Evolutionary conservation across 2,329 filamentous ascomycete genomes (phyloP), one percentile per base, ranked within the genome.

Genomic region (Xylariales sp.): DNA sequence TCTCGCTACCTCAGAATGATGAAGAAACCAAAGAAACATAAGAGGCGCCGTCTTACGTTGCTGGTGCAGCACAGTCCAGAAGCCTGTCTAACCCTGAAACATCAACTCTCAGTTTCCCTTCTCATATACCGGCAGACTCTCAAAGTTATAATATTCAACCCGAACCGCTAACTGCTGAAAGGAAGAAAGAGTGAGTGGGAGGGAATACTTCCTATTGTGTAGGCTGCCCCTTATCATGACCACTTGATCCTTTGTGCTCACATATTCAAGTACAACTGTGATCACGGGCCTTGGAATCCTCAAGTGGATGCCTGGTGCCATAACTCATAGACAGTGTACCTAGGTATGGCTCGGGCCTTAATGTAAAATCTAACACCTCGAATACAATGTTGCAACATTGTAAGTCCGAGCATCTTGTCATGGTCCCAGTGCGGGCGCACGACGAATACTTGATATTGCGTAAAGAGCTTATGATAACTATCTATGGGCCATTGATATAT

Each of bases 1-100:
- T 60, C n/a, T 45, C 49, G 4, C 59, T 60, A 6, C 59, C 60
- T 12, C 58, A 7, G 7, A 60, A 6, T 41, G 3, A 54, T 8
- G 55, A 60, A 18, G 62, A 34, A 12, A 18, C 5, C 1, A 14
- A 23, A 39, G 60, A 62, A 41, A 56, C 16, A 5, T 10, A 45
- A 62, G 36, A 45, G 14, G 30, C 4, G 12, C 12, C 14, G 30
- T 16, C 55, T 14, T 16, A 48, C 10, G 1, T 46, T 34, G 6
- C 32, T 5, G 16, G 3, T 10, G 4, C 10, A 8, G 6, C 41
- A 16, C 43, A 48, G 6, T 1, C 43, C 6, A 10, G 34, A 36
- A 3, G 54, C 14, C 23, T n/a, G 12, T 4, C 10, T 41, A 41
- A 4, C 12, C 3, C 28, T 16, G 8, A 16, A 57, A n/a, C 3